phyloP scores from a whole-genome alignment of 169 alveolate species.

The Plasmodium fragile region DNA sequence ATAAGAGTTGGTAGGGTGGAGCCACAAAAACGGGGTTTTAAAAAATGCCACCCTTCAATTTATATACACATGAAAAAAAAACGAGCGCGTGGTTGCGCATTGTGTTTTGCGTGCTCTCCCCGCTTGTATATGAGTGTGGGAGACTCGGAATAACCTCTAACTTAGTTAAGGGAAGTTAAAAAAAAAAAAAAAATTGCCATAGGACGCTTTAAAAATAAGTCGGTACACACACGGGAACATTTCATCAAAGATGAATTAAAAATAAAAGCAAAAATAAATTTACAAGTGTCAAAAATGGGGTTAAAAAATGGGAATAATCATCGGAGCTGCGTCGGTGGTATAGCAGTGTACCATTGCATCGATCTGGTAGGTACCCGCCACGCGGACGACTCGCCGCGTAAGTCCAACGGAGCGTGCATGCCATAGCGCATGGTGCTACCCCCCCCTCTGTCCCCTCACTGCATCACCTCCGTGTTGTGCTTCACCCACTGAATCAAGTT shows the following conservation, averaged over 20 bases:
- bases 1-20: neutral
- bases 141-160: neutral
- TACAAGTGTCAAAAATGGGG: constrained; percentile 1
- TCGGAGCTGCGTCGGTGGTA: neutral
- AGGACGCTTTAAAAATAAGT: neutral
- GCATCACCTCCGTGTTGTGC: constrained; percentile 73
- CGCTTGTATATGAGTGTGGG: neutral
- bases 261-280: neutral
- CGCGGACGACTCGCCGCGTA: neutral
- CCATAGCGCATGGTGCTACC: neutral
- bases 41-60: neutral
- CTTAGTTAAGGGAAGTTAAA: neutral
- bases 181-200: neutral
- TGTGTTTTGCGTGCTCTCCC: neutral
- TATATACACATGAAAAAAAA: neutral
- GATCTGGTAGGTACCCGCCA: neutral
- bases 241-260: neutral
- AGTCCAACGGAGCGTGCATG: neutral
- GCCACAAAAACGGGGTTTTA: neutral
- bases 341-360: neutral
- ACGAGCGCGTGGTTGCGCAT: neutral
- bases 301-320: neutral
- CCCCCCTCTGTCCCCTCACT: neutral
- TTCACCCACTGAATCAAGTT: constrained; percentile 70
- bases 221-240: neutral